Percentiles rank a stretch among this genome's conserved stretches.
phyloP scores from a whole-genome alignment of 106 monocot genomes.

The Gastrodia elata region DNA sequence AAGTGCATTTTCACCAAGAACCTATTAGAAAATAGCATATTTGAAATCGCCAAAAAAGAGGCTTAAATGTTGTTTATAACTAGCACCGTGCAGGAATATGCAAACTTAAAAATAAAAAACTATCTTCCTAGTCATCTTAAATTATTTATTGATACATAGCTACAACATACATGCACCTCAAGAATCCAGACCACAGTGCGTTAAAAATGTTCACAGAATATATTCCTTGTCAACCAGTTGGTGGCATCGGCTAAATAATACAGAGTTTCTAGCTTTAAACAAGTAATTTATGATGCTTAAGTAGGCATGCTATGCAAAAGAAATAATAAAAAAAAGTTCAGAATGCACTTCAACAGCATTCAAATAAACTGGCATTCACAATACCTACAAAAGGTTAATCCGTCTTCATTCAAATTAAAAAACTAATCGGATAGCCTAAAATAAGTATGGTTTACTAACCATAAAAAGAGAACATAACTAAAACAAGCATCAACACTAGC shows the following conservation, averaged over 20 bases:
- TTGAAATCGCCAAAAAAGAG: background rate
- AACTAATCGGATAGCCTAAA: no score
- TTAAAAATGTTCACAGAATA: background rate
- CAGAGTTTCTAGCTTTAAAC: background rate
- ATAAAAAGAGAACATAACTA: no score
- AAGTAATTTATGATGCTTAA: background rate
- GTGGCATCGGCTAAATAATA: background rate
- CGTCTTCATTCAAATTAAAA: no score
- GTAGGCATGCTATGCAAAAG: background rate
- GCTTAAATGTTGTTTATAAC: background rate
- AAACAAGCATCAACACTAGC: no score
- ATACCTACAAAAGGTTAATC: no score
- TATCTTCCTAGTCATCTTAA: no score
- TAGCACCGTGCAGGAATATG: background rate
- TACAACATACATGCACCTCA: background rate
- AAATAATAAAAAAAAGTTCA: no score
- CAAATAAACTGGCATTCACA: no score
- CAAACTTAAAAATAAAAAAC: no score
- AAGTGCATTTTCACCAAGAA: background rate
- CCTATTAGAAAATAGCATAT: background rate
- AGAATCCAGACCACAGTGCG: background rate
- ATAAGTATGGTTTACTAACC: no score
- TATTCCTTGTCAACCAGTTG: background rate
- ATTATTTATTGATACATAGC: background rate
- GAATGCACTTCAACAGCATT: no score